Base-by-base conservation (phyloP, 345 rosid genomes). In the Zanthoxylum bungeanum region DNA sequence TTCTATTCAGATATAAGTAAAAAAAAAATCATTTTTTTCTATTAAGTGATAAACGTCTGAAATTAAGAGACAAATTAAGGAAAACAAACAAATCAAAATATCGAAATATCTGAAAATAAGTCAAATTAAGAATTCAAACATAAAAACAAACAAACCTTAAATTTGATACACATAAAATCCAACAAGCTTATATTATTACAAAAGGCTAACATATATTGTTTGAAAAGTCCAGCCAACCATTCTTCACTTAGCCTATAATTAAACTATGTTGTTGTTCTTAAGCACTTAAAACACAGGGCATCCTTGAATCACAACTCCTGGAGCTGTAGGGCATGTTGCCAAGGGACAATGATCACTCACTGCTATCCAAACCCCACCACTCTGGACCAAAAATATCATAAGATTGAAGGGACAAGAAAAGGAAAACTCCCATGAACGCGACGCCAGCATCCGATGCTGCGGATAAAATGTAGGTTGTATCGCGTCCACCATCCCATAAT, bases 361-460 rank as follows among this genome's bases (percentile, higher is more conserved):
- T 64, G 46, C 73, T 9, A 14, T 74, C 76, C 64, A 80, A 50
- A 33, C 89, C 91, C 91, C 86, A 83, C 89, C 89, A 84, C 8
- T 33, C 64, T 22, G 83, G 81, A 49, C 87, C 88, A 16, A 67
- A 55, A 5, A 80, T 78, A 58, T 78, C 24, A 49, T 53, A 65
- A 28, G 65, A 12, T 72, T 84, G 85, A 12, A 88, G 31, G 0
- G 84, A 39, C 42, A 77, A 80, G 49, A 75, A 79, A 65, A 73
- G 60, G 10, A 84, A 70, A 3, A 79, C 72, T 0, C 81, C 88
- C 83, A 80, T 69, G 80, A 87, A 87, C 21, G 87, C 86, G 4
- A 85, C 84, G 0, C 89, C 89, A 2, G 85, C 87, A 74, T 87
- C 89, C n/a, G 85, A 72, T 3, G 86, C 86, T 7, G 85, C 89